Percentiles rank a stretch among this genome's conserved stretches.
Evolutionary conservation across 1,284 basidiomycete genomes (phyloP).

Genomic region (Meira nashicola): DNA sequence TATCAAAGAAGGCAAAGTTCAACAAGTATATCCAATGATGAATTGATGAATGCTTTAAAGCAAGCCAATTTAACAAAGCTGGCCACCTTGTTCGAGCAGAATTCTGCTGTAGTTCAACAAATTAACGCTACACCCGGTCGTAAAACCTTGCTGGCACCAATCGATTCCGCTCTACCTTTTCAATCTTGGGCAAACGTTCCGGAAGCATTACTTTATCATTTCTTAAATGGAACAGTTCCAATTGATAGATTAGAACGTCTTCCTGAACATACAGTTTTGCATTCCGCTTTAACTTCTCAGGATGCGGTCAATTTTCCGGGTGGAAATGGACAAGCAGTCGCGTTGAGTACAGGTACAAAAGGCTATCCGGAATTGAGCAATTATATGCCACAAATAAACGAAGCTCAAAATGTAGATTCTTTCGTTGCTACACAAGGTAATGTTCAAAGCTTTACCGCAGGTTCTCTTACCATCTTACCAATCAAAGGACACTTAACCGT

Average conservation of each 20-base stretch:
- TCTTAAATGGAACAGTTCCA: conserved; percentile 27
- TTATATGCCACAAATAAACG: neutral
- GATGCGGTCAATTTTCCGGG: conserved; percentile 27
- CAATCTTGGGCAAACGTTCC: conserved; percentile 23
- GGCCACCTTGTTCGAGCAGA: neutral
- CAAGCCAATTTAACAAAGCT: neutral
- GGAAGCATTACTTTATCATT: conserved; percentile 33
- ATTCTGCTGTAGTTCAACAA: neutral
- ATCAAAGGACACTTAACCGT: conserved; percentile 30
- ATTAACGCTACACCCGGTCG: neutral
- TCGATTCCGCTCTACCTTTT: conserved; percentile 26
- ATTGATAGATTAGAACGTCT: conserved; percentile 18
- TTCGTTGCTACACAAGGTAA: neutral
- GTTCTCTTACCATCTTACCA: conserved; percentile 29
- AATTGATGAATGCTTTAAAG: neutral
- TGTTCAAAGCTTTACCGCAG: conserved; percentile 15
- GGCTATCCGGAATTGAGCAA: neutral
- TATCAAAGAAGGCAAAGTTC: too few species aligned
- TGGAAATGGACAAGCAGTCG: conserved; percentile 35
- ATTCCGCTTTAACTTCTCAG: conserved; percentile 25
- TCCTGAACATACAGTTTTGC: conserved; percentile 34
- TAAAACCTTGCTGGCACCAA: conserved; percentile 25
- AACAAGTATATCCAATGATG: too few species aligned
- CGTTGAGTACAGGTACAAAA: conserved; percentile 12
- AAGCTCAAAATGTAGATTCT: neutral